Conservation (phyloP, 768 basidiomycete genomes). For the Imleria badia region DNA sequence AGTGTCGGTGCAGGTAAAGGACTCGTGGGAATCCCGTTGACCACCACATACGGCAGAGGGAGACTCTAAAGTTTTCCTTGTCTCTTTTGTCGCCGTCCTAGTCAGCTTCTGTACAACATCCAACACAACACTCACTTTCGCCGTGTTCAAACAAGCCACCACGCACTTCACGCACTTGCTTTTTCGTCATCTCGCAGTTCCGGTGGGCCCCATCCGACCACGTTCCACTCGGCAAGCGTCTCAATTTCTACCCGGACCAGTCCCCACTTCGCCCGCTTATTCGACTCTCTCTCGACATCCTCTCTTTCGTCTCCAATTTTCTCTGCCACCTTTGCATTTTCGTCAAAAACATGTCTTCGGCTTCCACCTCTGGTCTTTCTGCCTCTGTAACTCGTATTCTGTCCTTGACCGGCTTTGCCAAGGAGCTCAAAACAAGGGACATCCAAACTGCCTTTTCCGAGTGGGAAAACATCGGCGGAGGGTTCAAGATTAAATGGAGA, state of each 20-base stretch:
- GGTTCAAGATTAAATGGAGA: conserved; percentile 99
- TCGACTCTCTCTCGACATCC: conserved; percentile 17
- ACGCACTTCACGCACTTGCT: conserved; percentile 10
- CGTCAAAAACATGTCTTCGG: conserved; percentile 48
- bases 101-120: conserved; percentile 33
- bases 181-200: not conserved
- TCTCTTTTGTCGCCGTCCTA: conserved; percentile 12
- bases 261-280: conserved; percentile 8
- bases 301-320: conserved; percentile 11
- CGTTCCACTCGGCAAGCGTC: conserved; percentile 31
- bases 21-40: conserved; percentile 20
- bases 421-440: conserved; percentile 97
- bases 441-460: conserved; percentile 89
- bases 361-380: conserved; percentile 78
- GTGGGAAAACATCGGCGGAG: conserved; percentile 82
- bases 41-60: not conserved
- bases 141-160: conserved; percentile 2
- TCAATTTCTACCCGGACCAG: conserved; percentile 10
- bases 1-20: not conserved
- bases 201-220: conserved; percentile 15
- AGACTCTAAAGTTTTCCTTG: not conserved
- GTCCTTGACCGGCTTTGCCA: conserved; percentile 86
- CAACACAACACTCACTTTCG: conserved; percentile 28
- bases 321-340: not conserved
- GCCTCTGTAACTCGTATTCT: conserved; percentile 97